These are phyloP conservation scores for Kregervanrija pseudodelftensis DNA, from an alignment of 805 yeast species.

Conservation along the genomic window DNA sequence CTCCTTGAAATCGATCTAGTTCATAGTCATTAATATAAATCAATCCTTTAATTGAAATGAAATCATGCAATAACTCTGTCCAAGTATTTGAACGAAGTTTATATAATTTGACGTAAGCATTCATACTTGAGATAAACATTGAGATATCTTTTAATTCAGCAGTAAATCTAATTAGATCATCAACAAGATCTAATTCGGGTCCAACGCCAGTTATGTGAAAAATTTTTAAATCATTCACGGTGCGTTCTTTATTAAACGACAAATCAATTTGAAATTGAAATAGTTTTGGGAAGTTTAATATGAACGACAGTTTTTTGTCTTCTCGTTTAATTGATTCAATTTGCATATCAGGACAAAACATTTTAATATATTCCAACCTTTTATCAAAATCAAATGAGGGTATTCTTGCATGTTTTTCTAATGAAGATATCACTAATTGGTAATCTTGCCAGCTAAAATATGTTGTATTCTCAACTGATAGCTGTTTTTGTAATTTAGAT, in stretches of 20 bases:
- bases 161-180: constrained; percentile 9
- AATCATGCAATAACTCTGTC: background rate
- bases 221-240: background rate
- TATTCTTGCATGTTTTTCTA: constrained; percentile 15
- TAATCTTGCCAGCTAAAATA: no score
- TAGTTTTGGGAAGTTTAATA: background rate
- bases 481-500: no score
- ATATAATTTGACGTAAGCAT: constrained; percentile 17
- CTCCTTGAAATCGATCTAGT: no score
- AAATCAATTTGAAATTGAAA: background rate
- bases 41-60: no score
- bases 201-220: background rate
- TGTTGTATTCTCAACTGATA: no score
- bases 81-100: constrained; percentile 6
- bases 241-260: background rate
- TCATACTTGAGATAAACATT: constrained; percentile 17
- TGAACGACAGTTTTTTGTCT: background rate
- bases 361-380: constrained; percentile 15
- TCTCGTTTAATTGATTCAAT: constrained; percentile 3
- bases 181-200: constrained; percentile 13
- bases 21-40: no score
- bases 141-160: constrained; percentile 15
- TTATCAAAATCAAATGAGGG: constrained; percentile 24
- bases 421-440: background rate
- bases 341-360: constrained; percentile 25